A percentile compares a stretch with the other conserved stretches of the same genome.
These are phyloP conservation scores for Cordia subcordata DNA, from an alignment of 257 asterid genomes.

Conservation along the genomic window DNA sequence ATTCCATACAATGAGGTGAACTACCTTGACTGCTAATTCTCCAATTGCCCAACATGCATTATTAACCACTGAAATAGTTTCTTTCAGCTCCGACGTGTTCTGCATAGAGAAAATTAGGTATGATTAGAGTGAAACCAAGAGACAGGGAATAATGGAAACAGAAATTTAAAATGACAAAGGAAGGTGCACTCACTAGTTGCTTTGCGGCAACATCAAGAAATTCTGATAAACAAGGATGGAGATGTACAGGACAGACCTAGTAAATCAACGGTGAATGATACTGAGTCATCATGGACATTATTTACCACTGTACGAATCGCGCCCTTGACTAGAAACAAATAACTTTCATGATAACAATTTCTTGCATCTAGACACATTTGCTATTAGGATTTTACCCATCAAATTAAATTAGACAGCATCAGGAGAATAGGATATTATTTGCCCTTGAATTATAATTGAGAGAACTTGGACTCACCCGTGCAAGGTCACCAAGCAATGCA, in stretches of 20 bases:
- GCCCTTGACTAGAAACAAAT: no score
- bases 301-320: no score
- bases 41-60: slow-evolving; percentile 99
- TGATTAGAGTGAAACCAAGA: slow-evolving; percentile 15
- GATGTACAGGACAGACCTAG: slow-evolving; percentile 48
- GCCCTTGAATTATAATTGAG: not conserved
- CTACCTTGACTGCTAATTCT: slow-evolving; percentile 87
- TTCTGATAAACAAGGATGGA: slow-evolving; percentile 63
- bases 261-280: slow-evolving; percentile 1
- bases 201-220: slow-evolving; percentile 82
- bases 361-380: no score
- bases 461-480: slow-evolving; percentile 60
- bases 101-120: slow-evolving; percentile 27
- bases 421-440: not conserved
- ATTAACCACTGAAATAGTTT: slow-evolving; percentile 88
- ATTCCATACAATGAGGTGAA: no score
- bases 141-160: slow-evolving; percentile 3
- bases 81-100: slow-evolving; percentile 79
- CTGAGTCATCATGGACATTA: not conserved
- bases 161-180: slow-evolving; percentile 8
- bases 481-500: slow-evolving; percentile 97
- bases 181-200: slow-evolving; percentile 70
- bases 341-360: no score
- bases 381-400: no score
- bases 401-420: not conserved